phyloP scores from a whole-genome alignment of 23 red algal genomes.

The Gracilaria gracilis region DNA sequence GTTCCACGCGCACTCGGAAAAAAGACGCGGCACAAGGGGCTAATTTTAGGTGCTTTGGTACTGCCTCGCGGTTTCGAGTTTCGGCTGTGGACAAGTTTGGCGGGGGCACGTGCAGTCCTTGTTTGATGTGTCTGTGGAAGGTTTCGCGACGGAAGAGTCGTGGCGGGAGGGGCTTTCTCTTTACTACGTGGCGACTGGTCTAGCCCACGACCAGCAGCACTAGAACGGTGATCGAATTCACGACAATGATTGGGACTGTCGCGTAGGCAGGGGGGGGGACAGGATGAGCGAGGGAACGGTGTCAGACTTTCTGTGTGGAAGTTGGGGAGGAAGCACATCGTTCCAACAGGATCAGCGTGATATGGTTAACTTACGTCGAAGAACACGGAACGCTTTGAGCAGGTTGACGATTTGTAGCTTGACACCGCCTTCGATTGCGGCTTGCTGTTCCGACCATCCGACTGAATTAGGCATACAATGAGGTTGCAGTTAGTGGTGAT shows the following conservation, averaged over 20 bases:
- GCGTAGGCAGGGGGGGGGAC: neutral
- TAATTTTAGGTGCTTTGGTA: neutral
- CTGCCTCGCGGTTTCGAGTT: constrained; percentile 8
- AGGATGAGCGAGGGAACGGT: neutral
- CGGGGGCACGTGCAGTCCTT: neutral
- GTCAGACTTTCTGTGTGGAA: neutral
- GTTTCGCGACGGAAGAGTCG: neutral
- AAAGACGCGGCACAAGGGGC: neutral
- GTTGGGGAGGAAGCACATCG: neutral
- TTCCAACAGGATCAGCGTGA: neutral
- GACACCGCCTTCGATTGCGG: constrained; percentile 63
- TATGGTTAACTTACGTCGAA: constrained; percentile 57
- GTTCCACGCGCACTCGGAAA: constrained; percentile 25
- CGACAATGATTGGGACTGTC: constrained; percentile 68
- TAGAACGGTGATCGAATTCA: constrained; percentile 62
- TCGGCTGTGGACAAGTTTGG: constrained; percentile 23
- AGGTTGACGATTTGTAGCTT: constrained; percentile 74
- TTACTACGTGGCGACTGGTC: constrained; percentile 20
- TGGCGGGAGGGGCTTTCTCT: neutral
- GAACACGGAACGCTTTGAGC: constrained; percentile 59
- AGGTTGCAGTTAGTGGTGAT: constrained; percentile 1
- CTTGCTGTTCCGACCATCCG: constrained; percentile 66
- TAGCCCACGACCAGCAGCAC: constrained; percentile 67
- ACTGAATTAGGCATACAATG: constrained; percentile 18
- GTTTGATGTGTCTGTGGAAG: constrained; percentile 20